Evolutionary conservation across 2,329 filamentous ascomycete genomes (phyloP), one percentile per base, ranked within the genome.

Genomic region (Aspergillaceae sp.): DNA sequence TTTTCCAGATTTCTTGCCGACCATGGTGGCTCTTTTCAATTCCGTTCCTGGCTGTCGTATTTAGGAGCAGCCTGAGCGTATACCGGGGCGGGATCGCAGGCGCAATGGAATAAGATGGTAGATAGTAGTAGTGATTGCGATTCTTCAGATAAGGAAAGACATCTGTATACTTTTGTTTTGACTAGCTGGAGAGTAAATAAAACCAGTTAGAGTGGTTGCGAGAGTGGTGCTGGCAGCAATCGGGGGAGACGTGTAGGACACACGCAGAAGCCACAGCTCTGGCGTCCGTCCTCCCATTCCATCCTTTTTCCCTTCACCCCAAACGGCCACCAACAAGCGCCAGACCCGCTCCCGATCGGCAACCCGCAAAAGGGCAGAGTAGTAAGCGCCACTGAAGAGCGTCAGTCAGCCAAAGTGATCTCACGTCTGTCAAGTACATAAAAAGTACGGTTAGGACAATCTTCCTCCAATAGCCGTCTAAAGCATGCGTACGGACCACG

Each of bases 1-100:
- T 61, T 77, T 77, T 44, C 78, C 78, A 33, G 79, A 82, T 59
- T 82, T 83, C 64, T 83, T 84, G 52, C 78, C 79, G 38, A 82
- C 80, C 80, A 83, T 83, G 40, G 49, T 70, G 62, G 44, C 41
- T 32, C 37, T 38, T 11, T 41, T 41, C 41, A 4, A 1, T 9
- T 32, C 30, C 30, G 30, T 5, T 5, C 8, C 6, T 5, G 8
- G 8, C 5, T 32, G 2, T 32, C 6, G 30, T 19, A 19, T 19
- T 19, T 19, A 32, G 30, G 6, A 32, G 30, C 30, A 32, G 30
- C 19, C 19, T 19, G 19, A 19, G 19, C 19, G 19, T 19, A 19
- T 19, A 19, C 19, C 19, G 19, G 38, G 26, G 38, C 19, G 19
- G 27, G 38, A 29, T 40, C 38, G 27, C 38, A 41, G 27, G 40